Percentiles rank a stretch among this genome's conserved stretches.
phyloP scores from a whole-genome alignment of 169 alveolate genomes.

The Cryptosporidium ubiquitum region DNA sequence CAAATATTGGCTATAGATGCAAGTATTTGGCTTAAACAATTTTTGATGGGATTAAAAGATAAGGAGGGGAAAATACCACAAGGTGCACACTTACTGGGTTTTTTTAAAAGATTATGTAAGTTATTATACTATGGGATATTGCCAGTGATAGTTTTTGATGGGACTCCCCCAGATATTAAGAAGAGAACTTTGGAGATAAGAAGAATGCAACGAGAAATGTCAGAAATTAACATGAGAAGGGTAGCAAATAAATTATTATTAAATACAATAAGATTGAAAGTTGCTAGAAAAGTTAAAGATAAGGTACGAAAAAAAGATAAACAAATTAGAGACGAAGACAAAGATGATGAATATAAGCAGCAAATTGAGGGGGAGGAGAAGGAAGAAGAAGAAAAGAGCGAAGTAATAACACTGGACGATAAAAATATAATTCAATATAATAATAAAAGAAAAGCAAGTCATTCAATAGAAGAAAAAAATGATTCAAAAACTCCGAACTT shows the following conservation, averaged over 20 bases:
- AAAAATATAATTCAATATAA: not conserved
- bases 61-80: slow-evolving; percentile 72
- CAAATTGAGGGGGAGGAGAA: not conserved
- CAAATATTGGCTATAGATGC: slow-evolving; percentile 88
- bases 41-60: slow-evolving; percentile 75
- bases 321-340: not conserved
- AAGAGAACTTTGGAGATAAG: slow-evolving; percentile 84
- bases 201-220: slow-evolving; percentile 75
- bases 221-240: slow-evolving; percentile 75
- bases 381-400: not conserved
- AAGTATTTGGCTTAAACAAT: slow-evolving; percentile 87
- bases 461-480: not conserved
- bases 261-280: slow-evolving; percentile 34
- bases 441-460: not conserved
- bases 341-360: not conserved
- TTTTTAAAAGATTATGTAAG: slow-evolving; percentile 89
- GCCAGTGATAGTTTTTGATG: slow-evolving; percentile 93
- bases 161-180: slow-evolving; percentile 89
- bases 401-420: not conserved
- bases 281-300: slow-evolving; percentile 8
- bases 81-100: slow-evolving; percentile 81
- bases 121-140: slow-evolving; percentile 87
- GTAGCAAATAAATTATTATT: slow-evolving; percentile 78
- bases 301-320: not conserved
- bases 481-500: not conserved